Percentiles rank a stretch among this genome's conserved stretches.
Conservation (phyloP, 176 grass and related monocot genomes). For the Elaeis guineensis region DNA sequence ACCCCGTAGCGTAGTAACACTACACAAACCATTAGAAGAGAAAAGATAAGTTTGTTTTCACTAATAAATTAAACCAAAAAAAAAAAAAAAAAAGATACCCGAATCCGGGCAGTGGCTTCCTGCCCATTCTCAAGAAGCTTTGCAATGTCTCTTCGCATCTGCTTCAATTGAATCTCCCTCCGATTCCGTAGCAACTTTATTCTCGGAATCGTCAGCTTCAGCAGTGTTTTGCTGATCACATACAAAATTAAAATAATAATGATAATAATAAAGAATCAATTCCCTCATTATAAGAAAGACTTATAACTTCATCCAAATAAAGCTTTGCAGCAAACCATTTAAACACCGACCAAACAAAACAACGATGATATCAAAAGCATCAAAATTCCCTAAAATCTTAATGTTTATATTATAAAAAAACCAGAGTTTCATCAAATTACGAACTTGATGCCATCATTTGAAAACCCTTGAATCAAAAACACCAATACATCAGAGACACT, state of each 20-base stretch:
- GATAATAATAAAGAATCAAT: neutral
- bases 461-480: no score
- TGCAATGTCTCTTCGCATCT: conserved; percentile 95
- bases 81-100: conserved; percentile 27
- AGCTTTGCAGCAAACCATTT: neutral
- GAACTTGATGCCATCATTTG: no score
- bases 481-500: no score
- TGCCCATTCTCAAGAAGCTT: conserved; percentile 92
- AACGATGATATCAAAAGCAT: no score
- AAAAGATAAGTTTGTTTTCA: no score
- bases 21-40: no score
- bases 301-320: neutral
- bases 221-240: conserved; percentile 73
- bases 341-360: no score
- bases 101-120: conserved; percentile 89
- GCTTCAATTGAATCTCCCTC: conserved; percentile 83
- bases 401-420: no score
- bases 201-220: conserved; percentile 93
- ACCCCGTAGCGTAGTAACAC: no score
- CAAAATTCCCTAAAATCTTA: no score
- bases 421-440: no score
- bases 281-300: neutral
- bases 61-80: no score
- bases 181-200: conserved; percentile 95
- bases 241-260: neutral